Conservation (phyloP, 768 basidiomycete species). For the Mycena vulgaris region DNA sequence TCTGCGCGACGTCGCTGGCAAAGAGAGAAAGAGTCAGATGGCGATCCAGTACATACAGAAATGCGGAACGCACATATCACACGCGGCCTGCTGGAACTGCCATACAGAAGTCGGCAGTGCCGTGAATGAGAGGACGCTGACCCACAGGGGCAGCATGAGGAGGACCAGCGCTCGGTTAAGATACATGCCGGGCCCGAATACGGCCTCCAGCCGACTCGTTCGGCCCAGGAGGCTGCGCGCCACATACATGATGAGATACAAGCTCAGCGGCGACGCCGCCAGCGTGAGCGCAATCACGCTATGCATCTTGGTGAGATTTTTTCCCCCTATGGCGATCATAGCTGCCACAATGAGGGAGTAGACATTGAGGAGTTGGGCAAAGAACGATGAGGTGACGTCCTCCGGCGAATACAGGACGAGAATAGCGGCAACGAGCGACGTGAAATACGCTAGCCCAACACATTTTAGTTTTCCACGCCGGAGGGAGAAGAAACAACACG, state of each 20-base stretch:
- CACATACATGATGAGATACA: slow-evolving; percentile 37
- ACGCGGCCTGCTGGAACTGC: slow-evolving; percentile 36
- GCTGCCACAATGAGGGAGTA: slow-evolving; percentile 40
- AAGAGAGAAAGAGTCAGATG: background rate
- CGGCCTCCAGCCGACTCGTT: slow-evolving; percentile 25
- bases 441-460: slow-evolving; percentile 31
- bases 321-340: slow-evolving; percentile 17
- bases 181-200: slow-evolving; percentile 31
- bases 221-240: slow-evolving; percentile 27
- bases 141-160: slow-evolving; percentile 33
- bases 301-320: slow-evolving; percentile 37
- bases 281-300: slow-evolving; percentile 30
- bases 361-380: slow-evolving; percentile 36
- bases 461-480: background rate
- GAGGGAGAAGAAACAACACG: background rate
- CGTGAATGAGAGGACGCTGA: slow-evolving; percentile 23
- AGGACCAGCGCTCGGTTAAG: slow-evolving; percentile 32
- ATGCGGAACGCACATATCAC: slow-evolving; percentile 29
- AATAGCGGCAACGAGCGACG: slow-evolving; percentile 34
- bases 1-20: slow-evolving; percentile 12
- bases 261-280: slow-evolving; percentile 36
- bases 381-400: slow-evolving; percentile 26
- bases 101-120: slow-evolving; percentile 13
- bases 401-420: slow-evolving; percentile 33
- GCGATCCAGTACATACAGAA: background rate